These are phyloP conservation scores for Ephemerocybe angulata DNA, from an alignment of 768 basidiomycete genomes.

Conservation along the genomic window DNA sequence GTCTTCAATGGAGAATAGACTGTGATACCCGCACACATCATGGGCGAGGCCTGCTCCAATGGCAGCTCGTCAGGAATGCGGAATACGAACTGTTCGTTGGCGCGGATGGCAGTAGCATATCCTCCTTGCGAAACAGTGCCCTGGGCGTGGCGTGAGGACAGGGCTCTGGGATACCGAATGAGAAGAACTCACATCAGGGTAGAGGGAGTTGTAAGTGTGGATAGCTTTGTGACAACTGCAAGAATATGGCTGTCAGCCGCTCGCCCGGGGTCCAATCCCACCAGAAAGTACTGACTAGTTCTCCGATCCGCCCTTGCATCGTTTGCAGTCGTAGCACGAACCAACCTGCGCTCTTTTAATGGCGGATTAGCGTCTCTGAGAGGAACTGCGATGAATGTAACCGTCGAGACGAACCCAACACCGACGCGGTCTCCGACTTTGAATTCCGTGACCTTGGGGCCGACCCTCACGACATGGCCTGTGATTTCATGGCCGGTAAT, in stretches of 20 bases:
- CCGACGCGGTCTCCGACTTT: conserved; percentile 58
- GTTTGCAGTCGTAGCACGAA: conserved; percentile 46
- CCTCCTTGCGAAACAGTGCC: conserved; percentile 42
- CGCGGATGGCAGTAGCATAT: conserved; percentile 45
- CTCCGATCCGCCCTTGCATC: conserved; percentile 50
- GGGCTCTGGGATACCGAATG: background rate
- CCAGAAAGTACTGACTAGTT: conserved; percentile 36
- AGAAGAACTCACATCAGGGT: conserved; percentile 28
- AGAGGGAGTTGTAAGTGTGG: conserved; percentile 40
- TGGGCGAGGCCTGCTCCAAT: conserved; percentile 53
- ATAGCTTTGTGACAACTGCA: conserved; percentile 38
- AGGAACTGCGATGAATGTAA: background rate
- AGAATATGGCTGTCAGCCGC: too few relatives aligned
- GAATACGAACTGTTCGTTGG: conserved; percentile 53
- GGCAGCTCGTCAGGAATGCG: conserved; percentile 52
- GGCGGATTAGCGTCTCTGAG: background rate
- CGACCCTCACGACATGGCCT: conserved; percentile 50
- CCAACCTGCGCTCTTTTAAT: conserved; percentile 39
- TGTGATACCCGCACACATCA: conserved; percentile 66
- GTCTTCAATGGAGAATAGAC: conserved; percentile 57
- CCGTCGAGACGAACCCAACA: conserved; percentile 31
- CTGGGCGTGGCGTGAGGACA: background rate
- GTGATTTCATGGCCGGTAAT: conserved; percentile 54
- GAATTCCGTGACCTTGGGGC: conserved; percentile 49
- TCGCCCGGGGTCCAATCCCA: background rate